Evolutionary conservation across 305 asterid species (phyloP).

Genomic region (Solanum chacoense): DNA sequence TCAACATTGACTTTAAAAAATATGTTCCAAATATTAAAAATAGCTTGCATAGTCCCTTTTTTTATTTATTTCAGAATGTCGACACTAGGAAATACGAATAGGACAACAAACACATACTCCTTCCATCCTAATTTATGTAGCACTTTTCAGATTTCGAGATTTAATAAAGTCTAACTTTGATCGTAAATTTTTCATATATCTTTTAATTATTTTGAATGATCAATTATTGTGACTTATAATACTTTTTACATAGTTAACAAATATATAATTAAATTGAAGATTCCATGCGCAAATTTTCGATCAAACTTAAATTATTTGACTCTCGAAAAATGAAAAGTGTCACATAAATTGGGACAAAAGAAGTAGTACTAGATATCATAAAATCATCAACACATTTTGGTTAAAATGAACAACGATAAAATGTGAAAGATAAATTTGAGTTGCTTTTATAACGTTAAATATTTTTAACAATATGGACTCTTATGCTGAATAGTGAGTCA

Average conservation of each 20-base stretch:
- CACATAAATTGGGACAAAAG: background rate
- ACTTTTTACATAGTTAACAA: fast-evolving
- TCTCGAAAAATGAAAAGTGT: fast-evolving
- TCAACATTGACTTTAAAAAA: background rate
- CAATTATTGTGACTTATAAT: too few species aligned
- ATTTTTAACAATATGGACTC: too few species aligned
- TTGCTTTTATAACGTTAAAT: background rate
- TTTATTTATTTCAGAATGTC: background rate
- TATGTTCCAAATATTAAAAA: background rate
- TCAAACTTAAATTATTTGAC: too few species aligned
- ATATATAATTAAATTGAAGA: too few species aligned
- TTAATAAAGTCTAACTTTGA: too few species aligned
- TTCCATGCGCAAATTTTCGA: background rate
- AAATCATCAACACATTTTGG: background rate
- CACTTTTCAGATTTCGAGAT: background rate
- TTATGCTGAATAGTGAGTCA: background rate
- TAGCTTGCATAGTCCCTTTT: background rate
- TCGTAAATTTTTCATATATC: too few species aligned
- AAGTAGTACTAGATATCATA: background rate
- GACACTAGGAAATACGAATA: background rate
- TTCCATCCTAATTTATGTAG: too few species aligned
- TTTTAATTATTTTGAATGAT: too few species aligned
- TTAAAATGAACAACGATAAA: too few species aligned
- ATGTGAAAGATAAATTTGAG: background rate
- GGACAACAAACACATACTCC: background rate